phyloP scores from a whole-genome alignment of 1,284 basidiomycete species.

The Fomitiporia mediterranea region DNA sequence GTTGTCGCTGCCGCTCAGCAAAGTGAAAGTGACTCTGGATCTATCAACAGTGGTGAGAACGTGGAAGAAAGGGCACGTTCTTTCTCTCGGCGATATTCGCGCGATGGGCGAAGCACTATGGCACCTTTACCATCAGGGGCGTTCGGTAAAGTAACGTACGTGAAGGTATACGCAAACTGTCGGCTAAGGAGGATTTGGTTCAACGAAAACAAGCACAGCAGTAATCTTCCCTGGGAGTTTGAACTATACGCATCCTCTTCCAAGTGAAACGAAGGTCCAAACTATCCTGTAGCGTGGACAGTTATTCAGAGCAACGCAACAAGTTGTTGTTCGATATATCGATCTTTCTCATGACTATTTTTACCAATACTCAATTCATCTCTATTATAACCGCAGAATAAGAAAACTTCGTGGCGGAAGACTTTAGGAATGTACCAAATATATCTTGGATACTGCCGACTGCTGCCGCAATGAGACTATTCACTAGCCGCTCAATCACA shows the following conservation, averaged over 20 bases:
- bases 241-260: slow-evolving; percentile 39
- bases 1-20: slow-evolving; percentile 35
- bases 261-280: neutral
- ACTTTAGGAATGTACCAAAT: too few species aligned
- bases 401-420: too few species aligned
- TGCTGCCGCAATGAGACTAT: neutral
- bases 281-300: too few species aligned
- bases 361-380: too few species aligned
- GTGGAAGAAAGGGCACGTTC: too few species aligned
- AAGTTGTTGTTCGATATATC: too few species aligned
- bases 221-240: slow-evolving; percentile 70
- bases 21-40: slow-evolving; percentile 13
- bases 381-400: too few species aligned
- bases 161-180: slow-evolving; percentile 80
- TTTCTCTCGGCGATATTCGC: neutral
- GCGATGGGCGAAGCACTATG: slow-evolving; percentile 20
- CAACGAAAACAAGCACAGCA: slow-evolving; percentile 39
- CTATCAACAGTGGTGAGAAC: too few species aligned
- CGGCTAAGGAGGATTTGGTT: slow-evolving; percentile 79
- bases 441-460: too few species aligned
- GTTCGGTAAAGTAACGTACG: slow-evolving; percentile 63
- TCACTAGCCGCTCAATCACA: neutral
- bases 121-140: slow-evolving; percentile 46
- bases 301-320: too few species aligned
- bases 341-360: too few species aligned